Percentiles rank a stretch among this genome's conserved stretches.
phyloP scores from a whole-genome alignment of 345 rosid species.

The Gossypium sturtianum region DNA sequence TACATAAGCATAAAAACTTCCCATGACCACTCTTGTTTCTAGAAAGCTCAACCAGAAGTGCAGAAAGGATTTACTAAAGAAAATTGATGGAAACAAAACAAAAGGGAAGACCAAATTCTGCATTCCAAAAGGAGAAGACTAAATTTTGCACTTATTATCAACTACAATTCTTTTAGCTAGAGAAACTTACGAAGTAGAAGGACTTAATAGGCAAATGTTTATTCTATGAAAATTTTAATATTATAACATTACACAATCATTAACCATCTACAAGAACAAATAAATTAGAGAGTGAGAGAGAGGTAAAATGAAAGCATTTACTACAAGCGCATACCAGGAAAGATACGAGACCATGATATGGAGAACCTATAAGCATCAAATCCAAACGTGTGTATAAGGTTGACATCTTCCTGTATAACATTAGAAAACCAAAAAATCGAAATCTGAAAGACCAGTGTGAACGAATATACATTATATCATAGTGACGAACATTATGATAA shows the following conservation, averaged over 20 bases:
- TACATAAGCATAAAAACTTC: background rate
- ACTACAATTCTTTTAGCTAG: background rate
- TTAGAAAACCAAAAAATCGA: constrained; percentile 2
- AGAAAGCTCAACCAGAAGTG: background rate
- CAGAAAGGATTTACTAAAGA: background rate
- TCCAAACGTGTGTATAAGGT: constrained; percentile 61
- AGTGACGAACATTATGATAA: background rate
- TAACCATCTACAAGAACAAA: background rate
- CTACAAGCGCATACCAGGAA: constrained; percentile 49
- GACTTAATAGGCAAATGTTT: background rate
- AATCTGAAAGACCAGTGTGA: constrained; percentile 4
- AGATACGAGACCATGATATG: constrained; percentile 89
- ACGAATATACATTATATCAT: background rate
- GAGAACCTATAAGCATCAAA: constrained; percentile 87
- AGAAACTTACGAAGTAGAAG: background rate
- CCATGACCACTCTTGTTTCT: background rate
- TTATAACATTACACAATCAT: background rate
- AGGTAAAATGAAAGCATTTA: background rate
- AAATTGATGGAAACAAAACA: background rate
- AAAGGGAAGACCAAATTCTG: background rate
- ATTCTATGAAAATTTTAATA: background rate
- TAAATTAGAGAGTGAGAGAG: background rate
- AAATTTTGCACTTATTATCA: background rate
- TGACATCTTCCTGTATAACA: constrained; percentile 72
- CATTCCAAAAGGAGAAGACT: background rate